Percentiles rank a stretch among this genome's conserved stretches.
These are phyloP conservation scores for Xylaria intraflava DNA, from an alignment of 495 filamentous ascomycete species.

Conservation along the genomic window DNA sequence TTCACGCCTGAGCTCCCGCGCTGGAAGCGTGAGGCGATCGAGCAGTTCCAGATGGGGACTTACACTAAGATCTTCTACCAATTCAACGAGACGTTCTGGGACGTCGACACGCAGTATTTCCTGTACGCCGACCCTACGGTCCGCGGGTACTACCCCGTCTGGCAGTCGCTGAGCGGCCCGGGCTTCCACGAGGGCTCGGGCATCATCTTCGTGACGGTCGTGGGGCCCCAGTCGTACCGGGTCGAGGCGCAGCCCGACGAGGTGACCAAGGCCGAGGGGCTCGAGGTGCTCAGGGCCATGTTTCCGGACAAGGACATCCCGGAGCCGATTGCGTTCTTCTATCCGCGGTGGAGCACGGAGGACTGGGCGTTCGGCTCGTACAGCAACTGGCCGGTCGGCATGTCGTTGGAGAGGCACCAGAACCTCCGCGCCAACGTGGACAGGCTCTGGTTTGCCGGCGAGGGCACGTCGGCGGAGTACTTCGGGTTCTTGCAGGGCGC, in stretches of 20 bases:
- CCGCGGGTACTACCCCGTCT: slow-evolving; percentile 66
- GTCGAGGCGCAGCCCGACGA: slow-evolving; percentile 60
- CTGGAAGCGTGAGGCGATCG: slow-evolving; percentile 62
- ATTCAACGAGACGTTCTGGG: slow-evolving; percentile 68
- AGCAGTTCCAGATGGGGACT: slow-evolving; percentile 63
- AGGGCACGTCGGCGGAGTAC: slow-evolving; percentile 61
- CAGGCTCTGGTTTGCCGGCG: slow-evolving; percentile 64
- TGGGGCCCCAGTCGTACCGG: slow-evolving; percentile 51
- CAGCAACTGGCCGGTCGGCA: slow-evolving; percentile 65
- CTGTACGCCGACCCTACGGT: slow-evolving; percentile 59
- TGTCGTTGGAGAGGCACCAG: slow-evolving; percentile 62
- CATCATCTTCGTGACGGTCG: slow-evolving; percentile 68
- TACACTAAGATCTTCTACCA: slow-evolving; percentile 78
- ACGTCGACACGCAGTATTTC: slow-evolving; percentile 57
- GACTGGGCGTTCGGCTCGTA: slow-evolving; percentile 65
- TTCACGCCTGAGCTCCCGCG: slow-evolving; percentile 57
- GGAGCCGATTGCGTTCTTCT: slow-evolving; percentile 62
- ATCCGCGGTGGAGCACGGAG: slow-evolving; percentile 61
- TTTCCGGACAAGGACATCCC: slow-evolving; percentile 55
- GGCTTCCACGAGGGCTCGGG: slow-evolving; percentile 58
- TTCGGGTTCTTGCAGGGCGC: slow-evolving; percentile 63
- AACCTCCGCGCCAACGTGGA: slow-evolving; percentile 65
- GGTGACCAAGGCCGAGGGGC: slow-evolving; percentile 52
- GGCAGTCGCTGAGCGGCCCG: slow-evolving; percentile 55
- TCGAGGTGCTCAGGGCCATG: slow-evolving; percentile 60